Percentiles rank a stretch among this genome's conserved stretches.
Evolutionary conservation across 1,284 basidiomycete genomes (phyloP).

Genomic region (Ganoderma meredithae): DNA sequence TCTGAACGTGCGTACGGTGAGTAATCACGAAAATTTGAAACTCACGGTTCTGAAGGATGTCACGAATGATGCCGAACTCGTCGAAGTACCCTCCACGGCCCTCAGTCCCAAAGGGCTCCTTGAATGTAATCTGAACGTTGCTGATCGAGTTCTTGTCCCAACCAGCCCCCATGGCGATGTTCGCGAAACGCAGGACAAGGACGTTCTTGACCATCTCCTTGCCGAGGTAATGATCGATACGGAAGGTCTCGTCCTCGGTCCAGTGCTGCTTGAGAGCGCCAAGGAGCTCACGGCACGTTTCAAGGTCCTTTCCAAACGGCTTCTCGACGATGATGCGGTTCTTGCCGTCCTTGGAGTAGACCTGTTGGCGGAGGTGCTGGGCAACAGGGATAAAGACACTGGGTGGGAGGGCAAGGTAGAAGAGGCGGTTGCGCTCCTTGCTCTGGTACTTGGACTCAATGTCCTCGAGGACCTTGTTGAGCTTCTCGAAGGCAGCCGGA

Average conservation of each 20-base stretch:
- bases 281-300: conserved; percentile 86
- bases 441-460: conserved; percentile 77
- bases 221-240: conserved; percentile 97
- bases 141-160: conserved; percentile 96
- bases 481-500: conserved; percentile 75
- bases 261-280: conserved; percentile 84
- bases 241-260: conserved; percentile 96
- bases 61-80: conserved; percentile 97
- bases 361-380: conserved; percentile 81
- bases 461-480: conserved; percentile 79
- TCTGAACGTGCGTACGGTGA: conserved; percentile 11
- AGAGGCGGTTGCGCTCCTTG: conserved; percentile 79
- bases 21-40: conserved; percentile 32
- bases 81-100: conserved; percentile 98
- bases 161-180: conserved; percentile 83
- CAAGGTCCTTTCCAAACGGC: conserved; percentile 94
- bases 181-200: conserved; percentile 93
- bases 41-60: conserved; percentile 96
- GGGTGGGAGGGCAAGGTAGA: conserved; percentile 95
- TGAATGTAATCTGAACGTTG: conserved; percentile 98
- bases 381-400: conserved; percentile 92
- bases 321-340: conserved; percentile 97
- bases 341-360: conserved; percentile 75
- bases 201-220: conserved; percentile 99
- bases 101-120: conserved; percentile 97